Percentiles rank a stretch among this genome's conserved stretches.
Conservation (phyloP, 176 grass and related monocot genomes). For the Tillandsia fasciculata region DNA sequence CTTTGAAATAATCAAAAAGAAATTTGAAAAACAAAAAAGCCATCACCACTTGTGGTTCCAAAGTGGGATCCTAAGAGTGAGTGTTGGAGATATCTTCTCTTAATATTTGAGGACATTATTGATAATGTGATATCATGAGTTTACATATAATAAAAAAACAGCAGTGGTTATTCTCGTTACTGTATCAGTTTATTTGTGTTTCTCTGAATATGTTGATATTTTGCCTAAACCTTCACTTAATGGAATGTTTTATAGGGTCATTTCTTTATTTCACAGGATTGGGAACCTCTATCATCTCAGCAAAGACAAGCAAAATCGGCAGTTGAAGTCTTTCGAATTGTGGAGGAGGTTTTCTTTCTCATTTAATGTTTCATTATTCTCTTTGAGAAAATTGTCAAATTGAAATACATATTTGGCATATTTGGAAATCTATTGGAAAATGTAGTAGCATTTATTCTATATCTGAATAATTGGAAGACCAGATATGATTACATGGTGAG, state of each 20-base stretch:
- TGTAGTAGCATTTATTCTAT: too few relatives aligned
- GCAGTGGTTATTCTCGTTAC: background rate
- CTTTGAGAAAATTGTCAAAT: slow-evolving; percentile 3
- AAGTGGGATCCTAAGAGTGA: too few relatives aligned
- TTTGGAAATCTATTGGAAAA: too few relatives aligned
- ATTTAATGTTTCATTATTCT: background rate
- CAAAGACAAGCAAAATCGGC: slow-evolving; percentile 63
- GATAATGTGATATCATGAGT: too few relatives aligned
- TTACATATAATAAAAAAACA: too few relatives aligned
- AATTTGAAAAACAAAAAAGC: too few relatives aligned
- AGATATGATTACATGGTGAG: too few relatives aligned
- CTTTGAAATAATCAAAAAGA: too few relatives aligned
- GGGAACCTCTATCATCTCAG: slow-evolving; percentile 63
- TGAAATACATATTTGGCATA: background rate
- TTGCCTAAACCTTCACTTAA: background rate
- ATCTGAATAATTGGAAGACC: too few relatives aligned
- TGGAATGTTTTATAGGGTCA: slow-evolving; percentile 14
- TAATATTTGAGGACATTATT: too few relatives aligned
- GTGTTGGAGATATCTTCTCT: too few relatives aligned
- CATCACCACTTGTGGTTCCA: too few relatives aligned
- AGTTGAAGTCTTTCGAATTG: slow-evolving; percentile 82
- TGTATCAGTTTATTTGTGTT: background rate
- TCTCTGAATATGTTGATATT: background rate
- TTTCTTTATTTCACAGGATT: slow-evolving; percentile 38
- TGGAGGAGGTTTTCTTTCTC: slow-evolving; percentile 64